Conservation (phyloP, 331 rosid genomes). For the Malus hybrid region DNA sequence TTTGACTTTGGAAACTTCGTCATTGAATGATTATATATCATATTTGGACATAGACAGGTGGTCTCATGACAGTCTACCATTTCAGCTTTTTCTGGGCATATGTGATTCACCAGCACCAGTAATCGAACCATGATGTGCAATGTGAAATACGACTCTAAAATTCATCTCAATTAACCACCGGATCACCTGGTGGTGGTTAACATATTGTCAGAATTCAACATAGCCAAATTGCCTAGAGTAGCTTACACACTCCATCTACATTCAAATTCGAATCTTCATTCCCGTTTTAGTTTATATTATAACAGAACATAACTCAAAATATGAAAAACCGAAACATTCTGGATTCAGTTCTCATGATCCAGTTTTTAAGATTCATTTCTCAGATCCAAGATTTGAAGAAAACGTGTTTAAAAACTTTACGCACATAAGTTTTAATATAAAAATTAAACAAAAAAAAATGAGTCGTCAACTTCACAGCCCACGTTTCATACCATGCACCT, state of each 20-base stretch:
- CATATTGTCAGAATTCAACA: no score
- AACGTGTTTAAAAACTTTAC: neutral
- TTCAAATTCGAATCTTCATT: no score
- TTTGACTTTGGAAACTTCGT: no score
- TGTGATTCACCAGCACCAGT: no score
- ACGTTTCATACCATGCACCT: neutral
- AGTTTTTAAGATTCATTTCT: neutral
- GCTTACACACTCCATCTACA: neutral
- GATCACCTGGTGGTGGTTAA: no score
- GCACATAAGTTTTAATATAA: neutral
- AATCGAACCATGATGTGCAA: no score
- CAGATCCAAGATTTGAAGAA: neutral
- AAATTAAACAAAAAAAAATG: neutral
- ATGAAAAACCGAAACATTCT: neutral
- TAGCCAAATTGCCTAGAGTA: no score
- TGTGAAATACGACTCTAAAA: no score
- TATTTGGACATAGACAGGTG: no score
- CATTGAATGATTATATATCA: no score
- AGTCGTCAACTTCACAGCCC: neutral
- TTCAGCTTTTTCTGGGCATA: fast-evolving
- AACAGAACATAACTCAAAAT: neutral
- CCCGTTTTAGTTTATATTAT: neutral
- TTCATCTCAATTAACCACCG: no score
- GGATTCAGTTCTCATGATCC: neutral
- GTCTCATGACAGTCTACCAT: no score